Percentiles rank a stretch among this genome's conserved stretches.
phyloP scores from a whole-genome alignment of 805 yeast species.

The Pichia thaimueangensis region DNA sequence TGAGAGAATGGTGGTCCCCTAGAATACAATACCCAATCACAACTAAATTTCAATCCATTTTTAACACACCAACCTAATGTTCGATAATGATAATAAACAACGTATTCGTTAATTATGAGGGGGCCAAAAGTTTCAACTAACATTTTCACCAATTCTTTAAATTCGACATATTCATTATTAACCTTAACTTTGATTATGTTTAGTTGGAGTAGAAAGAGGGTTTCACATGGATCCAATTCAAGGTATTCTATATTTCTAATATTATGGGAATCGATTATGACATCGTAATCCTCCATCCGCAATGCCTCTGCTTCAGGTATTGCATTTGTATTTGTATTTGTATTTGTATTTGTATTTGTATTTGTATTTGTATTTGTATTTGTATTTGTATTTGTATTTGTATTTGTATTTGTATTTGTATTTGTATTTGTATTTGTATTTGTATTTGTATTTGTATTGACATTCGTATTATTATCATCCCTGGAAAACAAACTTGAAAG shows the following conservation, averaged over 20 bases:
- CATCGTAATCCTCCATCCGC: constrained; percentile 33
- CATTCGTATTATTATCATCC: neutral
- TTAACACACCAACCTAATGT: constrained; percentile 93
- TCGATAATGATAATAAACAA: constrained; percentile 79
- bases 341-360: no score
- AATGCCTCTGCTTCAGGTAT: no score
- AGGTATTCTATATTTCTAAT: constrained; percentile 38
- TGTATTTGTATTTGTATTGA: neutral
- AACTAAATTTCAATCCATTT: constrained; percentile 87
- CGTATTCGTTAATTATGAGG: constrained; percentile 42
- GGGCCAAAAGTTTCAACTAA: constrained; percentile 14
- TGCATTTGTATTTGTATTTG: no score
- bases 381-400: no score
- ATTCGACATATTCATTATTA: neutral
- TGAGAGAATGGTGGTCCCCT: constrained; percentile 95
- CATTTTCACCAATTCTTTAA: constrained; percentile 12
- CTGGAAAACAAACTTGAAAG: neutral
- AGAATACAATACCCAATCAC: constrained; percentile 75
- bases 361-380: no score
- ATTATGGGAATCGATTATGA: constrained; percentile 24
- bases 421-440: neutral
- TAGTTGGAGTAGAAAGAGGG: constrained; percentile 51
- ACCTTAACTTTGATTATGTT: constrained; percentile 28
- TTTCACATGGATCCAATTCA: constrained; percentile 73
- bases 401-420: neutral